Conservation (phyloP, 768 basidiomycete genomes). For the Amanita jacksonii region DNA sequence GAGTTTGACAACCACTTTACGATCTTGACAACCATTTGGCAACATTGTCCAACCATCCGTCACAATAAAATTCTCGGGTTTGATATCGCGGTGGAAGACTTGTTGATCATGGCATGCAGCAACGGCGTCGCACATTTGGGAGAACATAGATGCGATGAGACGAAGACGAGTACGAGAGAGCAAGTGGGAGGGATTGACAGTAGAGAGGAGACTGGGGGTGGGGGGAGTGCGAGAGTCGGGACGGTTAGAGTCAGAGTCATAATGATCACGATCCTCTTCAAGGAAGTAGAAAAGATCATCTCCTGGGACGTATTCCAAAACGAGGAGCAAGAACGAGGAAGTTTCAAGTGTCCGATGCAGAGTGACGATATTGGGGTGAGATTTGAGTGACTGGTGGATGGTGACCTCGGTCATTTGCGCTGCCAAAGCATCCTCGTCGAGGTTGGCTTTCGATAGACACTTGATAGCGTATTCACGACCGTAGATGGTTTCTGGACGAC, state of each 20-base stretch:
- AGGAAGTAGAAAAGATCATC: slow-evolving; percentile 98
- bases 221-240: slow-evolving; percentile 70
- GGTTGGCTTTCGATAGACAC: slow-evolving; percentile 89
- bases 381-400: slow-evolving; percentile 86
- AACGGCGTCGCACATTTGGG: slow-evolving; percentile 98
- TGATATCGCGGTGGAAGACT: slow-evolving; percentile 96
- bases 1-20: slow-evolving; percentile 92
- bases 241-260: slow-evolving; percentile 39
- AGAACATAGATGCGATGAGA: slow-evolving; percentile 94
- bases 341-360: slow-evolving; percentile 92
- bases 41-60: slow-evolving; percentile 63
- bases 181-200: slow-evolving; percentile 66
- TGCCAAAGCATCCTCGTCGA: slow-evolving; percentile 77
- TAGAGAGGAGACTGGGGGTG: slow-evolving; percentile 86
- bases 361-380: slow-evolving; percentile 92
- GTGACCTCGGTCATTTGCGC: slow-evolving; percentile 93
- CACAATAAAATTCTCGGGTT: slow-evolving; percentile 97
- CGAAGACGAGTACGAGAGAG: slow-evolving; percentile 83
- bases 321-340: slow-evolving; percentile 78
- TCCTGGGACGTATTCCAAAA: slow-evolving; percentile 93
- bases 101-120: slow-evolving; percentile 86
- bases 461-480: slow-evolving; percentile 92
- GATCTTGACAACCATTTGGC: slow-evolving; percentile 53
- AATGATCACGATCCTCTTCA: slow-evolving; percentile 89
- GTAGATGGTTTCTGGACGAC: slow-evolving; percentile 37